Evolutionary conservation across 78 protist genomes (phyloP), one percentile per base, ranked within the genome.

Genomic region (Dictyostelium citrinum): DNA sequence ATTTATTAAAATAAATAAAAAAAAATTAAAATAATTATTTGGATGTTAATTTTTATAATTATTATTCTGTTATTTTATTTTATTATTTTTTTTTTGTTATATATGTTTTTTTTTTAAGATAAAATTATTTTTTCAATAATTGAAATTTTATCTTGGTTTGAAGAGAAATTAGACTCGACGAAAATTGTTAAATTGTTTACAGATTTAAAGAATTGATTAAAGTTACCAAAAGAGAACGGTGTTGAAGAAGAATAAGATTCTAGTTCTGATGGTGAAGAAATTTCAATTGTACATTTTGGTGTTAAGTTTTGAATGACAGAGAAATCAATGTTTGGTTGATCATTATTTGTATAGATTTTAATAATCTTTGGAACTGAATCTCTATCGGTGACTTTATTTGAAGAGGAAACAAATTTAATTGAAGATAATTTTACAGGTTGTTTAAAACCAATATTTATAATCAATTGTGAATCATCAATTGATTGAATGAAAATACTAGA

Each of bases 401-500:
- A 72, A 16, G 79, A 33, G 16, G 81, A 41, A 2, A 75, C 11
- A 9, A 75, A 17, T 16, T 75, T 35, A 9, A 75, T 75, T 75
- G 61, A 45, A 39, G 43, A 10, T 35, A 85, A 24, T 61, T 77
- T 85, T 16, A 43, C 60, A 14, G 60, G 58, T 61, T 85, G 22
- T 20, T 33, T 31, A 27, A 85, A 85, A 22, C 60, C 74, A 61
- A 85, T 85, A 45, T 85, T 58, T 5, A 85, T 29, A 16, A 85
- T 58, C 68, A 85, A 75, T 43, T 85, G 92, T 10, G 79, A 61
- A 39, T 76, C 92, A 17, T 35, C 76, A 33, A 55, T 41, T 11
- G 84, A 76, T 24, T 27, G 27, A 22, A 85, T 24, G n/a, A 9
- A 11, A 7, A 85, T 85, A 16, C 4, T 5, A 1, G 61, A 76